Conservation (phyloP, 2,329 filamentous ascomycete genomes). For the Mariannaea elegans region DNA sequence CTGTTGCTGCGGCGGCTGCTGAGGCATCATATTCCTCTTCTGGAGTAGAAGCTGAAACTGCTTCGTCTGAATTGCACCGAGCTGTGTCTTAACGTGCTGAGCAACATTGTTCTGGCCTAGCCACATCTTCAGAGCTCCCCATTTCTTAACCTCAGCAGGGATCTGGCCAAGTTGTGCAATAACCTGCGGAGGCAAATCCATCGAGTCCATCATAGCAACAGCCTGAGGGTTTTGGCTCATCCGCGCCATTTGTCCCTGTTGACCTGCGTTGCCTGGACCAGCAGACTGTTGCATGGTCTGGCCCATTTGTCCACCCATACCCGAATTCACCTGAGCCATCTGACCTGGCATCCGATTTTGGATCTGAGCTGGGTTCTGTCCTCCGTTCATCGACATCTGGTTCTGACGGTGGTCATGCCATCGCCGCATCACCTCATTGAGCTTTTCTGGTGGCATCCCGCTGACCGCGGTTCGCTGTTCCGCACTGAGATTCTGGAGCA, state of each 20-base stretch:
- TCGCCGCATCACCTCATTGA: slow-evolving; percentile 60
- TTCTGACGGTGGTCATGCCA: slow-evolving; percentile 55
- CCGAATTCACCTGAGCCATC: slow-evolving; percentile 45
- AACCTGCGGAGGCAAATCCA: slow-evolving; percentile 56
- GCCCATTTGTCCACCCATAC: slow-evolving; percentile 42
- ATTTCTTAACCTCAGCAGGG: slow-evolving; percentile 57
- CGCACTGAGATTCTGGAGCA: slow-evolving; percentile 55
- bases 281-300: slow-evolving; percentile 44
- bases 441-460: slow-evolving; percentile 57
- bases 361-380: slow-evolving; percentile 44
- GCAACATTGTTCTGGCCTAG: slow-evolving; percentile 49
- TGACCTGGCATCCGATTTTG: slow-evolving; percentile 42
- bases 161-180: slow-evolving; percentile 43
- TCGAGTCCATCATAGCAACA: slow-evolving; percentile 55
- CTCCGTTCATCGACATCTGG: slow-evolving; percentile 45
- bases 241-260: slow-evolving; percentile 41
- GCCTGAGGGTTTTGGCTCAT: slow-evolving; percentile 45
- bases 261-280: slow-evolving; percentile 37
- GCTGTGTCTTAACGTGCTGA: slow-evolving; percentile 43
- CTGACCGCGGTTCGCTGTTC: slow-evolving; percentile 58
- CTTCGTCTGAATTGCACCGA: slow-evolving; percentile 47
- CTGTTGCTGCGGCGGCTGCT: slow-evolving; percentile 36
- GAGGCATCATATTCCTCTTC: slow-evolving; percentile 41
- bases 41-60: slow-evolving; percentile 51
- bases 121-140: slow-evolving; percentile 57